Conservation (phyloP, 345 rosid genomes). For the Hypericum perforatum region DNA sequence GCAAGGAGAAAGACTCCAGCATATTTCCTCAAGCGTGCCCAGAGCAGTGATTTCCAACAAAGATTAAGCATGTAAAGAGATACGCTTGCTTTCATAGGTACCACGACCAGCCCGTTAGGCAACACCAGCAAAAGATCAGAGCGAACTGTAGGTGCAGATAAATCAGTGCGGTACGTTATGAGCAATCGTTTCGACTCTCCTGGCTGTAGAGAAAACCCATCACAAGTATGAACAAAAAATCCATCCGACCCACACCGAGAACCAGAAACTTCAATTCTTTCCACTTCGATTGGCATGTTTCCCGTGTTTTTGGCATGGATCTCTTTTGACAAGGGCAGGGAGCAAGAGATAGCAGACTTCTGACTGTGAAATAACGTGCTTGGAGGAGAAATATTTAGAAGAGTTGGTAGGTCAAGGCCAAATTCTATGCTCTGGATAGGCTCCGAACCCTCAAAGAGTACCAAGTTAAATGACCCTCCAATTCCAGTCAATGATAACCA, state of each 20-base stretch:
- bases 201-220: conserved; percentile 45
- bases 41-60: conserved; percentile 52
- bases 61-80: conserved; percentile 43
- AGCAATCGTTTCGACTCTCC: conserved; percentile 52
- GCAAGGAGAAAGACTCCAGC: conserved; percentile 29
- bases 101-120: conserved; percentile 43
- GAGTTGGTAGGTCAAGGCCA: conserved; percentile 29
- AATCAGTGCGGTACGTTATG: conserved; percentile 45
- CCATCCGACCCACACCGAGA: conserved; percentile 40
- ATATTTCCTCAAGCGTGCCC: conserved; percentile 50
- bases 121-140: conserved; percentile 50
- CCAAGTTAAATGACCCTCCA: conserved; percentile 47
- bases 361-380: conserved; percentile 23
- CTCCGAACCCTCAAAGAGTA: conserved; percentile 40
- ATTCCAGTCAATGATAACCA: conserved; percentile 55
- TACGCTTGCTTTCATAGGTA: conserved; percentile 65
- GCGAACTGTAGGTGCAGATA: conserved; percentile 34
- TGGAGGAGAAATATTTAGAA: conserved; percentile 29
- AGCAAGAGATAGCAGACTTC: conserved; percentile 34
- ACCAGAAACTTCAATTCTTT: conserved; percentile 48
- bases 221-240: conserved; percentile 46
- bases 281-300: conserved; percentile 56
- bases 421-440: conserved; percentile 48
- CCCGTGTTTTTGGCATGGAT: conserved; percentile 50
- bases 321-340: conserved; percentile 43